Conservation (phyloP, 1,284 basidiomycete species). For the Jaminaea rosea region DNA sequence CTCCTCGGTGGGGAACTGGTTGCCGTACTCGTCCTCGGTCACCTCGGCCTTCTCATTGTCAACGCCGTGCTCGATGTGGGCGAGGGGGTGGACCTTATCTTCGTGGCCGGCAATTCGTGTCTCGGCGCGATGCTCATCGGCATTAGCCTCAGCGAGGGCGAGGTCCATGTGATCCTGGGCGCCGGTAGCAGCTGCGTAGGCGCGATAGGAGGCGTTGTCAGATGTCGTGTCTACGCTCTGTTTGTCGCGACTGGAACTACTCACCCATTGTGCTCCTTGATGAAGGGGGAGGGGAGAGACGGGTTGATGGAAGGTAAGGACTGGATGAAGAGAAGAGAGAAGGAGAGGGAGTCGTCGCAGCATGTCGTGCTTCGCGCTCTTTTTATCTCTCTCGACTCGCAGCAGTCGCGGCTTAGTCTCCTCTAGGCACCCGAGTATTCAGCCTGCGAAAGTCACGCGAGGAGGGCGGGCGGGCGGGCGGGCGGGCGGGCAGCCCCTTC, state of each 20-base stretch:
- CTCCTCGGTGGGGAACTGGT: conserved; percentile 27
- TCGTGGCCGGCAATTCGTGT: conserved; percentile 15
- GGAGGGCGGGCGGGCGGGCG: no score
- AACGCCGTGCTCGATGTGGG: conserved; percentile 15
- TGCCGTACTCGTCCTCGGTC: conserved; percentile 16
- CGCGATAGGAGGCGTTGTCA: no score
- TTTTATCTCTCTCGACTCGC: no score
- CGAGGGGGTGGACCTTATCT: conserved; percentile 17
- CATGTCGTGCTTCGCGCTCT: not conserved
- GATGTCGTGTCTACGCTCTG: no score
- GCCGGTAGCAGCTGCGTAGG: not conserved
- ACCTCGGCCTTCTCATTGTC: conserved; percentile 8
- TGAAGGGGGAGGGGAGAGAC: not conserved
- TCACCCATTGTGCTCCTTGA: not conserved
- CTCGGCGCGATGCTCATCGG: conserved; percentile 16
- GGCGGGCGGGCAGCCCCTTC: no score
- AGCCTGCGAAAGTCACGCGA: no score
- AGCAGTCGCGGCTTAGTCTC: no score
- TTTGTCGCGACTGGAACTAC: no score
- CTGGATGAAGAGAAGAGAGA: not conserved
- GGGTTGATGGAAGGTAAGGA: not conserved
- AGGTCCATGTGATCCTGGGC: conserved; percentile 19
- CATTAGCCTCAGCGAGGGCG: conserved; percentile 18
- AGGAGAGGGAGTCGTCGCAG: not conserved
- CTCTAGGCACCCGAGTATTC: no score